These are phyloP conservation scores for Pythium vanterpoolii DNA, from an alignment of 352 stramenopile genomes.

Conservation along the genomic window DNA sequence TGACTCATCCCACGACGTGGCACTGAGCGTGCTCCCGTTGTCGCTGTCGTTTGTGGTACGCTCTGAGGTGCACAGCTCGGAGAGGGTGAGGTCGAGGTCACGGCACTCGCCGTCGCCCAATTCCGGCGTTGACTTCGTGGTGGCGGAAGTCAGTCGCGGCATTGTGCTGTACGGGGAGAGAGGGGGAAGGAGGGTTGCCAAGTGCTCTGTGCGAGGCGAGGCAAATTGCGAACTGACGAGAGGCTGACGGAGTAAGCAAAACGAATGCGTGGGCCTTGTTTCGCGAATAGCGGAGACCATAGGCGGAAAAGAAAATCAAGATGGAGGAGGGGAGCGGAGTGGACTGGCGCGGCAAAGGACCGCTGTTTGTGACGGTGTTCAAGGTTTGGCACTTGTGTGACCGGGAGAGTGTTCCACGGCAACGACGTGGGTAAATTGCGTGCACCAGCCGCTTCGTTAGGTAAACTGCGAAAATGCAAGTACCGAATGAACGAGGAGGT, in stretches of 20 bases:
- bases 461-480: no score
- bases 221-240: not conserved
- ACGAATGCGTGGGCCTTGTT: not conserved
- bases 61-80: slow-evolving; percentile 15
- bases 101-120: slow-evolving; percentile 10
- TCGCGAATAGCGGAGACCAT: slow-evolving; percentile 1
- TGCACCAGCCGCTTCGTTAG: no score
- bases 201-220: not conserved
- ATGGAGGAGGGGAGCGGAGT: not conserved
- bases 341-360: not conserved
- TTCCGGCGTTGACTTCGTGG: not conserved
- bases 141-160: not conserved
- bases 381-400: not conserved
- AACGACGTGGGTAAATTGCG: no score
- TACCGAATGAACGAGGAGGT: not conserved
- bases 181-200: not conserved
- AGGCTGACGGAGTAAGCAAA: not conserved
- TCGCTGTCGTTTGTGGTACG: not conserved
- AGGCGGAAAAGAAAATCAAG: not conserved
- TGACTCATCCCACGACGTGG: slow-evolving; percentile 19
- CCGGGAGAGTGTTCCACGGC: not conserved
- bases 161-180: not conserved
- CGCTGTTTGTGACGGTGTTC: not conserved
- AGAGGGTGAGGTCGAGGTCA: slow-evolving; percentile 20
- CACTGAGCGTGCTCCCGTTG: slow-evolving; percentile 2